phyloP scores from a whole-genome alignment of 163 green algal species.

The Scenedesmus sp. region DNA sequence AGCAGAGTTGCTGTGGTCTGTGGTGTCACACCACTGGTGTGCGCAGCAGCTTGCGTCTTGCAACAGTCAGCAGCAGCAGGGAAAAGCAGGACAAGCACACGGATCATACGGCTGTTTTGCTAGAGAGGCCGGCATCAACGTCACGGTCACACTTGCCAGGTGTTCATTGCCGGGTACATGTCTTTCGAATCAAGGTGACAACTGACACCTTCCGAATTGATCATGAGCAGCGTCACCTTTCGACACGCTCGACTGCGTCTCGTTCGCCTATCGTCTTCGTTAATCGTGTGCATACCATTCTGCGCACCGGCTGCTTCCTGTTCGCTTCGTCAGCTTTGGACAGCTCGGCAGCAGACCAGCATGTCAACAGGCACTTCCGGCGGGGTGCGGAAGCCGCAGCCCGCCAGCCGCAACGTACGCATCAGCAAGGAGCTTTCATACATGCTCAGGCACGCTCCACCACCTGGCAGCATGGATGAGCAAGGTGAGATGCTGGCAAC shows the following conservation, averaged over 20 bases:
- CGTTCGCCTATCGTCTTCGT: not conserved
- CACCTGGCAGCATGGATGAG: conserved; percentile 58
- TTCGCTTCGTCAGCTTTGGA: not conserved
- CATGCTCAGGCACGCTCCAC: conserved; percentile 65
- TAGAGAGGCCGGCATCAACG: not conserved
- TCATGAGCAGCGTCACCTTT: not conserved
- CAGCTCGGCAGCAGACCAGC: not conserved
- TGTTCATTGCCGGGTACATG: not conserved
- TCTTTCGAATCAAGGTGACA: not conserved
- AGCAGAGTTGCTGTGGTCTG: not conserved
- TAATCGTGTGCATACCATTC: not conserved
- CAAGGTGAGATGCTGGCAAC: not conserved
- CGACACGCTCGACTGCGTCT: not conserved
- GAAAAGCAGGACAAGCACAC: not conserved
- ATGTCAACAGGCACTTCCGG: not conserved
- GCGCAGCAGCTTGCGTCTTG: not conserved
- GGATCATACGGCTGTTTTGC: not conserved
- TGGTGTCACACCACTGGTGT: not conserved
- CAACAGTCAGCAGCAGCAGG: not conserved
- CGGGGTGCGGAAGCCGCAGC: not conserved
- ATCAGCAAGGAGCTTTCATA: conserved; percentile 65
- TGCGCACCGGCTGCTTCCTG: not conserved
- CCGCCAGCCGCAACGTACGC: not conserved
- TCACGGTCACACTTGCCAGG: not conserved
- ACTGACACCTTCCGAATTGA: not conserved